Evolutionary conservation across 495 filamentous ascomycete species (phyloP), one percentile per base, ranked within the genome.

Genomic region (Glarea lozoyensis): DNA sequence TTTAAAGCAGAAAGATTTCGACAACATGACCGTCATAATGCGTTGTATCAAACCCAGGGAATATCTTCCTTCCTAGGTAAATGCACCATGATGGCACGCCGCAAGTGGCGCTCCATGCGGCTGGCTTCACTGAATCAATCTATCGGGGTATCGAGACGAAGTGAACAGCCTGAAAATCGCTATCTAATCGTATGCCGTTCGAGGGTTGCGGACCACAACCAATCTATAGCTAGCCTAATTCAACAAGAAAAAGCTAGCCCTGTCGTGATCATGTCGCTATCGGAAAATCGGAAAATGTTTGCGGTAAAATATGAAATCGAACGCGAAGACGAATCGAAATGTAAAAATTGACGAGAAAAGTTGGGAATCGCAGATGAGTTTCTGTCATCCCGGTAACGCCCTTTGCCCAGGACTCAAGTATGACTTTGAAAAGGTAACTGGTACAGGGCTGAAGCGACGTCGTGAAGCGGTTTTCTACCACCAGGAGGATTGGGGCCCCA

Each of bases 401-500:
- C 45, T 49, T 54, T 45, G 49, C 46, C 52, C 48, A 52, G 44
- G 34, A 50, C 52, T 52, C n/a, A n/a, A 56, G 17, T 19, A 13
- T 20, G 42, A 39, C 27, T 29, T 42, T 30, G 40, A 38, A 15
- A 39, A 40, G 29, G 34, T 43, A 31, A 38, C 39, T 54, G 30
- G 59, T 60, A 62, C 61, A 55, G 27, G 45, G 43, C 44, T 49
- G 48, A 50, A 49, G 42, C 44, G 39, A 48, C 49, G 59, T 50
- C 57, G 40, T 47, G 29, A 48, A 37, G 18, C 32, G 40, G 52
- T 79, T 74, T 94, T 96, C 92, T 90, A 98, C 92, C 92, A 98
- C 51, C 82, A 89, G 51, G 56, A n/a, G n/a, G n/a, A n/a, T n/a
- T n/a, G n/a, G n/a, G n/a, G 59, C 23, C 62, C 62, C n/a, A n/a